A percentile compares a stretch with the other conserved stretches of the same genome.
Conservation (phyloP, 1,139 yeast genomes). For the Pichia sp. region DNA sequence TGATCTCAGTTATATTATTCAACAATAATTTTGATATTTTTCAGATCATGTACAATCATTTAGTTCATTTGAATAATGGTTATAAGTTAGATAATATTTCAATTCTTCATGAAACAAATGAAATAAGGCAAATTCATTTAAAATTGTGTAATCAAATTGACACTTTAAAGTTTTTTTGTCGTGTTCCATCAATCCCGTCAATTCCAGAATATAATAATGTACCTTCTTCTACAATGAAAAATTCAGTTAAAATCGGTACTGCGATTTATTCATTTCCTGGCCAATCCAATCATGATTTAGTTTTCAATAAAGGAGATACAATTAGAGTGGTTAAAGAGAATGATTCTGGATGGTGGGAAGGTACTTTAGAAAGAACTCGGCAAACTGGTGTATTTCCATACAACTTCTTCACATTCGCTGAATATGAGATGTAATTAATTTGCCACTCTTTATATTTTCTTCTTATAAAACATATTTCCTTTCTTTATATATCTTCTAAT, state of each 20-base stretch:
- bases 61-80: conserved; percentile 14
- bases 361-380: conserved; percentile 30
- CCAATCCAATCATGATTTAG: conserved; percentile 33
- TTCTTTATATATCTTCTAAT: neutral
- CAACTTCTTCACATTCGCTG: conserved; percentile 33
- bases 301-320: conserved; percentile 34
- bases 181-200: neutral
- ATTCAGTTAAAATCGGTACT: conserved; percentile 20
- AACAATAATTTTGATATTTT: conserved; percentile 31
- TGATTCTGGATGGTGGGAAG: conserved; percentile 42
- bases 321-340: conserved; percentile 30
- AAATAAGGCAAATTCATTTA: conserved; percentile 15
- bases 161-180: conserved; percentile 3
- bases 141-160: conserved; percentile 21
- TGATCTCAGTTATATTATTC: conserved; percentile 30
- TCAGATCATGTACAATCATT: conserved; percentile 26
- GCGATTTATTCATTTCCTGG: conserved; percentile 35
- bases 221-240: neutral
- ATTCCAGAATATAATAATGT: neutral
- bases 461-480: neutral
- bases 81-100: conserved; percentile 10
- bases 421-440: neutral
- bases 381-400: conserved; percentile 37
- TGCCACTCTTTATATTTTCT: neutral
- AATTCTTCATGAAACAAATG: conserved; percentile 9